A percentile compares a stretch with the other conserved stretches of the same genome.
Evolutionary conservation across 352 stramenopile genomes (phyloP).

Genomic region (Elongisporangium undulatum): DNA sequence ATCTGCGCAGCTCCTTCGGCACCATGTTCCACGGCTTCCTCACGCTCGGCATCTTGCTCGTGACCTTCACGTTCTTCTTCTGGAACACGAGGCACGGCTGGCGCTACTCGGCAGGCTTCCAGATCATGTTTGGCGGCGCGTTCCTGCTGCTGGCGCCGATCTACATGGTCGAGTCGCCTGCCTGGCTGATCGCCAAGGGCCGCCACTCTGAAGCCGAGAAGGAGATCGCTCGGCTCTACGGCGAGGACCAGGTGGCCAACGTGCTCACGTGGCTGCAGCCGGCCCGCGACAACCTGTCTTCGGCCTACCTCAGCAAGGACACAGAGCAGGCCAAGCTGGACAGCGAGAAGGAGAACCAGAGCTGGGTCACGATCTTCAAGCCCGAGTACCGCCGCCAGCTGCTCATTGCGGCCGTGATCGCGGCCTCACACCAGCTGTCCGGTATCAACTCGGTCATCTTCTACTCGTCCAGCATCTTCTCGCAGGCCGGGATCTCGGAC

Average conservation of each 20-base stretch:
- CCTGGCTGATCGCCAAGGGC: constrained; percentile 27
- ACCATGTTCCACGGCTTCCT: constrained; percentile 7
- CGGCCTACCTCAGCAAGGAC: constrained; percentile 4
- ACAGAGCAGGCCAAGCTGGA: constrained; percentile 3
- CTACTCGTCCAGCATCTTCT: neutral
- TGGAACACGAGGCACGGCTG: constrained; percentile 33
- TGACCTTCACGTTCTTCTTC: constrained; percentile 26
- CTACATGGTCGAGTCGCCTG: constrained; percentile 25
- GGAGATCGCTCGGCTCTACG: constrained; percentile 19
- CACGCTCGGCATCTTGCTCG: constrained; percentile 14
- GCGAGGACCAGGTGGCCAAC: constrained; percentile 18
- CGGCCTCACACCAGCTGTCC: constrained; percentile 50
- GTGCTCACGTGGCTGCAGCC: constrained; percentile 19
- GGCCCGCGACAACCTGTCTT: neutral
- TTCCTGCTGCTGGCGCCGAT: constrained; percentile 29
- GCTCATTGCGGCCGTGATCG: constrained; percentile 32
- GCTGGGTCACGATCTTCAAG: constrained; percentile 9
- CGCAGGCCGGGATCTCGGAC: constrained; percentile 1
- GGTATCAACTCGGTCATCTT: constrained; percentile 53
- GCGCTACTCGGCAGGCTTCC: constrained; percentile 33
- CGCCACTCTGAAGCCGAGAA: constrained; percentile 16
- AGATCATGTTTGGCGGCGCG: constrained; percentile 25
- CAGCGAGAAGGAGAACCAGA: neutral
- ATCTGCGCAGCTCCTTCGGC: constrained; percentile 28
- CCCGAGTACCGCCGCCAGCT: constrained; percentile 27